Conservation (phyloP, 108 stramenopile genomes). For the Stephanodiscus minutulus region DNA sequence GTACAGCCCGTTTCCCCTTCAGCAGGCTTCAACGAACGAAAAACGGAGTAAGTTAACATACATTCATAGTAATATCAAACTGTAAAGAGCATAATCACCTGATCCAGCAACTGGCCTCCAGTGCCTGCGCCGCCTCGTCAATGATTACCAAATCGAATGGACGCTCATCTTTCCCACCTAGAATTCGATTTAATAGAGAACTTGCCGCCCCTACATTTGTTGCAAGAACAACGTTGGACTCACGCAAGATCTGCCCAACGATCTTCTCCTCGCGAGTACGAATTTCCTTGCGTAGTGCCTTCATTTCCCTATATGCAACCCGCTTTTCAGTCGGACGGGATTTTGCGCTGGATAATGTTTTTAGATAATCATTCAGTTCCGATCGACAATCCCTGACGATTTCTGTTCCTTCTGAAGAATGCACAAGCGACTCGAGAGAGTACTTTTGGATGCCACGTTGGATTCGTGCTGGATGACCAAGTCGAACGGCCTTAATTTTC, state of each 20-base stretch:
- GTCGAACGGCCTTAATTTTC: slow-evolving; percentile 75
- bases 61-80: neutral
- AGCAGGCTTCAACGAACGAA: slow-evolving; percentile 63
- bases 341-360: slow-evolving; percentile 52
- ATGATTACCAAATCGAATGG: slow-evolving; percentile 98
- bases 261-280: slow-evolving; percentile 88
- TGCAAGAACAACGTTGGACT: slow-evolving; percentile 84
- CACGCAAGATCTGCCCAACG: slow-evolving; percentile 72
- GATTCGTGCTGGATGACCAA: slow-evolving; percentile 96
- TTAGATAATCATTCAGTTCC: slow-evolving; percentile 77
- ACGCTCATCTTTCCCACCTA: slow-evolving; percentile 54
- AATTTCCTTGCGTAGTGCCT: slow-evolving; percentile 84
- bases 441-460: slow-evolving; percentile 75
- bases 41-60: neutral
- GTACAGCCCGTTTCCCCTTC: slow-evolving; percentile 77
- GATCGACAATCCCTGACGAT: slow-evolving; percentile 90
- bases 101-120: slow-evolving; percentile 95
- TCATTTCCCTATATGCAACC: slow-evolving; percentile 72
- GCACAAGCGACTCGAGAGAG: slow-evolving; percentile 92
- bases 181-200: slow-evolving; percentile 49
- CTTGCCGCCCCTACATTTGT: slow-evolving; percentile 89
- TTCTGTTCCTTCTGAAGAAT: slow-evolving; percentile 91
- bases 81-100: slow-evolving; percentile 16
- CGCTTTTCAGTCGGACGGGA: slow-evolving; percentile 52
- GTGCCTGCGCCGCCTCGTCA: slow-evolving; percentile 98